Base-by-base conservation (phyloP, 139 green algal species). In the Marvania coccoides region DNA sequence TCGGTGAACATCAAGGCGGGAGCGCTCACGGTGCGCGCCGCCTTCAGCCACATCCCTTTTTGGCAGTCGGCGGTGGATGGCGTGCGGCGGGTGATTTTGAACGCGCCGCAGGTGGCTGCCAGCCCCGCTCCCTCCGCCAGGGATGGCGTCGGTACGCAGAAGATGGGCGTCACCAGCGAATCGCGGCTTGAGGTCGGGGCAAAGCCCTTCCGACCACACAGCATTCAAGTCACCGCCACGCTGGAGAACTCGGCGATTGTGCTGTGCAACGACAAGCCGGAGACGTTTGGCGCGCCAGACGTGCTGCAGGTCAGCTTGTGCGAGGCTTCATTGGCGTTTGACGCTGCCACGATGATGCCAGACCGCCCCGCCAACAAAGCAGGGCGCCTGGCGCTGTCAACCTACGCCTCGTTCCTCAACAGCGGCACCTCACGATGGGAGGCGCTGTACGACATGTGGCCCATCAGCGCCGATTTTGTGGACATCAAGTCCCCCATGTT, bases 191-290 rank as follows among this genome's bases (percentile, higher is more conserved):
- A n/a, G n/a, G n/a, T n/a, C 6, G 30, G 28, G 56, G 14, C 51
- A 19, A 6, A 47, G 29, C 53, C 31, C 4, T 83, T 84, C 37
- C 72, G 79, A 6, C 75, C 77, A n/a, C 72, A 48, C 58, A 72
- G 47, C 1, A 53, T 79, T 5, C 45, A 74, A 29, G 37, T 84
- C 6, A 55, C 70, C n/a, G 60, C 61, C 12, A 13, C 3, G 0
- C 26, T 81, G 15, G 61, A 75, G 37, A 57, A 47, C 6, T 36
- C 84, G 13, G 67, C 75, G 14, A 8, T 88, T 5, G 76, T 90
- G 58, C 76, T 95, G 37, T 95, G 88, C 79, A 88, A 92, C 65
- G 88, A 95, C 81, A 89, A 90, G 73, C 77, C 79, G 2, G 81
- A 80, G 47, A 91, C 85, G 2, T 93, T 88, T 74, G 88, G 88